Base-by-base conservation (phyloP, 352 stramenopile species). In the Globisporangium cederbergense region DNA sequence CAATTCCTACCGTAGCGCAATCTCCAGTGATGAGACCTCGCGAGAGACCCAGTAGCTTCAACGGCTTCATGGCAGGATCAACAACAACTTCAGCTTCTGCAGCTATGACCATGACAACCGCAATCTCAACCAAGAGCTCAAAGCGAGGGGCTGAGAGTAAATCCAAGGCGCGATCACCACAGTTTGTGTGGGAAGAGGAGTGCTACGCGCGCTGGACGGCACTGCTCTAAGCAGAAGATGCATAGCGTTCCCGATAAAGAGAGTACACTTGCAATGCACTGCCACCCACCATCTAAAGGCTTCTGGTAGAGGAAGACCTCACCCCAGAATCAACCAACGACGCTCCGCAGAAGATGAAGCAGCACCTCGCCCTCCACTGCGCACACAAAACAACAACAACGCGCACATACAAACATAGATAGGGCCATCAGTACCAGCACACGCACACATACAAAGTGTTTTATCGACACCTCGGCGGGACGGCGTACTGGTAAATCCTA, bases 191-290 rank as follows among this genome's bases (percentile, higher is more conserved):
- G 51, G 65, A 71, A 51, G 65, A 71, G 46, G 34, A 46, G 65
- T 52, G 52, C 14, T 81, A 81, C 36, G 65, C 74, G 34, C 59
- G 36, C 16, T 81, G 74, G 74, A 34, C 64, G 7, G 63, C 66
- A 40, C 45, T 81, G 42, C 71, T 78, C 20, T 78, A 75, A 56
- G 14, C 28, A 43, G 50, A 30, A 56, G 50, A 7, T 14, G 25
- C 25, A 28, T 28, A 28, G 25, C 25, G 25, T 28, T 28, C 25
- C 25, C 25, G 25, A 28, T 28, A 28, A 28, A 28, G 25, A 28
- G 25, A 28, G 25, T 28, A 28, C 25, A 28, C 25, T 28, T 28
- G 25, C 25, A 28, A 28, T 28, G 25, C 25, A 28, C 25, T 28
- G 1, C 1, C 25, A 28, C 25, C 25, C 25, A 28, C 25, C 25